Evolutionary conservation across 192 early-diverging fungal genomes (phyloP).

Genomic region (Linnemannia elongata): DNA sequence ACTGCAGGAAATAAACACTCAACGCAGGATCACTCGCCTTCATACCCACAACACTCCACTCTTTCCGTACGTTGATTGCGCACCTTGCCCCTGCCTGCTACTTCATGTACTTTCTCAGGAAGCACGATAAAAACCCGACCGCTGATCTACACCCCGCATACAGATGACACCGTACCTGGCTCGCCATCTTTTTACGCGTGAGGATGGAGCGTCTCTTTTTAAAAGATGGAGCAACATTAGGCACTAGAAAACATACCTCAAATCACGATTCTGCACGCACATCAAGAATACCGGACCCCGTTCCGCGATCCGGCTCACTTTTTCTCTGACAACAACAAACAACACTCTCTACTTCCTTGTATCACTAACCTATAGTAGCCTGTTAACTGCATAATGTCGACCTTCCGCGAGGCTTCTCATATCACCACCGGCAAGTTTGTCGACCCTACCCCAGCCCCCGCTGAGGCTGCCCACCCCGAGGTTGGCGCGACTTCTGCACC

Average conservation of each 20-base stretch:
- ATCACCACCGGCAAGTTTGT: conserved; percentile 69
- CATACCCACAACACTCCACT: not conserved
- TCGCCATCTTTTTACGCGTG: no score
- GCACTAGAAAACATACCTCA: no score
- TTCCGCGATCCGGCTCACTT: not conserved
- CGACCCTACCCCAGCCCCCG: conserved; percentile 86
- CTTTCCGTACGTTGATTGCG: not conserved
- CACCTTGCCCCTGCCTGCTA: not conserved
- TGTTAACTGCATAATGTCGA: conserved; percentile 37
- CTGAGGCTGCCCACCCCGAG: conserved; percentile 81
- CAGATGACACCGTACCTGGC: no score
- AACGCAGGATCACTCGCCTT: not conserved
- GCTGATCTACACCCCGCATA: not conserved
- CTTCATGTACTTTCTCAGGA: not conserved
- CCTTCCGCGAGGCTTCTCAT: conserved; percentile 50
- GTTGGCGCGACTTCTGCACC: conserved; percentile 94
- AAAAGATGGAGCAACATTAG: no score
- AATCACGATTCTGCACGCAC: no score
- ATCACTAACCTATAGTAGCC: not conserved
- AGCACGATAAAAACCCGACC: not conserved
- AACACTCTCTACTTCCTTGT: not conserved
- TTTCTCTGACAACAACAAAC: not conserved
- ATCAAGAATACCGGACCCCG: no score
- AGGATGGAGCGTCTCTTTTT: no score
- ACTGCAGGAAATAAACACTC: not conserved